These are phyloP conservation scores for Wallemia ichthyophaga DNA, from an alignment of 1,284 basidiomycete genomes.

Conservation along the genomic window DNA sequence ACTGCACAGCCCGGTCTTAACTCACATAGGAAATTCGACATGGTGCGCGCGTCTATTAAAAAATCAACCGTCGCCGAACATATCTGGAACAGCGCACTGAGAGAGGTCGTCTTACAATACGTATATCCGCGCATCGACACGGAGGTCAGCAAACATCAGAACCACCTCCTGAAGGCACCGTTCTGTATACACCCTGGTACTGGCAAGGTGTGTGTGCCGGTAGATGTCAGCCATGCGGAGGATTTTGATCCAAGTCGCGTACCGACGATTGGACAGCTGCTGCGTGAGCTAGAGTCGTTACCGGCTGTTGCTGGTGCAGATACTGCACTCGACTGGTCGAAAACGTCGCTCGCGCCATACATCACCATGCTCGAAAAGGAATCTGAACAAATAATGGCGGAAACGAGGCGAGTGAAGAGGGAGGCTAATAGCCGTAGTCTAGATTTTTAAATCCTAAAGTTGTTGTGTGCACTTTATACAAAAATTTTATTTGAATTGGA, in stretches of 20 bases:
- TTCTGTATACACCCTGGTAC: constrained; percentile 89
- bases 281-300: constrained; percentile 49
- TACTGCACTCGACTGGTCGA: constrained; percentile 15
- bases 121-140: constrained; percentile 89
- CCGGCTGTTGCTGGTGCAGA: neutral
- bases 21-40: constrained; percentile 1
- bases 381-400: constrained; percentile 19
- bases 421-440: neutral
- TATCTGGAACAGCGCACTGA: constrained; percentile 23
- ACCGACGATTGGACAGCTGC: constrained; percentile 55
- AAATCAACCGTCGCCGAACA: neutral
- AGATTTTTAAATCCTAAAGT: neutral
- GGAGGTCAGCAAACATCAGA: constrained; percentile 87
- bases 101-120: constrained; percentile 77
- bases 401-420: constrained; percentile 10
- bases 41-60: constrained; percentile 2
- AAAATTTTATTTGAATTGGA: neutral
- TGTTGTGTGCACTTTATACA: neutral
- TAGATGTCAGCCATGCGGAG: constrained; percentile 47
- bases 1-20: neutral
- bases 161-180: constrained; percentile 90
- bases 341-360: constrained; percentile 42
- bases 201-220: constrained; percentile 77
- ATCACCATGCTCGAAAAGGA: constrained; percentile 70
- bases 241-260: constrained; percentile 58